Percentiles rank a stretch among this genome's conserved stretches.
Evolutionary conservation across 345 rosid genomes (phyloP).

Genomic region (Camelina laxa): DNA sequence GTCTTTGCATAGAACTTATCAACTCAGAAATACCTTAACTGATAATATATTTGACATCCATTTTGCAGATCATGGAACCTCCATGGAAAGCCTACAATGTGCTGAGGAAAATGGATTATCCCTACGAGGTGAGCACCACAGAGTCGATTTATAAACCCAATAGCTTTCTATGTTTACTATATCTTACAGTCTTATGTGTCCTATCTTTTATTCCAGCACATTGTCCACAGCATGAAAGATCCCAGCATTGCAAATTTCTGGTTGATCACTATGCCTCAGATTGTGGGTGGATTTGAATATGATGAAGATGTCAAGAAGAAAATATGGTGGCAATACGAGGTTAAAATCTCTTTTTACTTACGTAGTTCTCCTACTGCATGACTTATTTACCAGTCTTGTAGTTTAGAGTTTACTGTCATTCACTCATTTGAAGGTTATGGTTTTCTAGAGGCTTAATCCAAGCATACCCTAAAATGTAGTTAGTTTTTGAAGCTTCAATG

Average conservation of each 20-base stretch:
- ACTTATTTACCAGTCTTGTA: constrained; percentile 5
- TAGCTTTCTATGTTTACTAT: constrained; percentile 18
- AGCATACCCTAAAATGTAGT: constrained; percentile 1
- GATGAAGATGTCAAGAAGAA: constrained; percentile 89
- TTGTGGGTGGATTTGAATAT: constrained; percentile 78
- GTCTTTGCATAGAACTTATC: background rate
- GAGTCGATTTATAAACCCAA: background rate
- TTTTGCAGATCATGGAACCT: constrained; percentile 88
- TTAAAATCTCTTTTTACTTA: constrained; percentile 34
- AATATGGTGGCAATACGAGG: constrained; percentile 96
- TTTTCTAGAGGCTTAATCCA: constrained; percentile 23
- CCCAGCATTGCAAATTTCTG: constrained; percentile 97
- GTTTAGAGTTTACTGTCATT: constrained; percentile 10
- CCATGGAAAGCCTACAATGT: constrained; percentile 90
- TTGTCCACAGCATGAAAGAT: constrained; percentile 93
- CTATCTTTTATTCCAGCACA: constrained; percentile 64
- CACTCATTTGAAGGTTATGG: constrained; percentile 16
- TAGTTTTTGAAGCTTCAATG: no score
- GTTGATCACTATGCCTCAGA: constrained; percentile 85
- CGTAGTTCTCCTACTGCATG: constrained; percentile 15
- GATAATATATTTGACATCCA: constrained; percentile 16
- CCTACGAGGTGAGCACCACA: constrained; percentile 70
- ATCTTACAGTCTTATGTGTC: constrained; percentile 26
- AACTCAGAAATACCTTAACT: background rate
- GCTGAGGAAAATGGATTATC: constrained; percentile 89